Percentiles rank a stretch among this genome's conserved stretches.
Evolutionary conservation across 306 rosid species (phyloP).

Genomic region (Prunus padus): DNA sequence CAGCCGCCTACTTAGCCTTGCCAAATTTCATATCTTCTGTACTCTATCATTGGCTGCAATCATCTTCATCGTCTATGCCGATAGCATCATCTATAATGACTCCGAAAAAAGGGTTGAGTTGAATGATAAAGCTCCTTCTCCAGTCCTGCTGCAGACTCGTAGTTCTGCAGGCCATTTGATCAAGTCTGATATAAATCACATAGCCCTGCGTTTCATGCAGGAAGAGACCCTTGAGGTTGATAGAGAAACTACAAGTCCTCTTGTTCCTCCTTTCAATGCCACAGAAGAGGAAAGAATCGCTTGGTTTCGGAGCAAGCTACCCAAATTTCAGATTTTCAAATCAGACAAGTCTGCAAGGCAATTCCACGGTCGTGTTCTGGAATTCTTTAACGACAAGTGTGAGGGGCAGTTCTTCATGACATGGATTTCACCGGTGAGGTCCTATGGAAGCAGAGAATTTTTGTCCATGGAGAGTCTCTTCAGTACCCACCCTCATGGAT

Average conservation of each 20-base stretch:
- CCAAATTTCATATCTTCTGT: constrained; percentile 34
- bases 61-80: constrained; percentile 35
- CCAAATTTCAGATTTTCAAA: constrained; percentile 44
- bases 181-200: constrained; percentile 18
- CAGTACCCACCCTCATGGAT: constrained; percentile 62
- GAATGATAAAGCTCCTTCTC: background rate
- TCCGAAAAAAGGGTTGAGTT: constrained; percentile 11
- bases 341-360: constrained; percentile 35
- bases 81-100: constrained; percentile 20
- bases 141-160: constrained; percentile 20
- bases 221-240: constrained; percentile 27
- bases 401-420: constrained; percentile 65
- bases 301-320: constrained; percentile 50
- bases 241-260: constrained; percentile 23
- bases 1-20: constrained; percentile 20
- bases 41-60: constrained; percentile 35
- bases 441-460: constrained; percentile 49
- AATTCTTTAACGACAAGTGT: constrained; percentile 40
- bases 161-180: constrained; percentile 12
- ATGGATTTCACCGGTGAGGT: constrained; percentile 52
- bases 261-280: constrained; percentile 41
- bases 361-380: constrained; percentile 44
- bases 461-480: constrained; percentile 54
- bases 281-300: constrained; percentile 48
- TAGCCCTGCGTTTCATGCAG: constrained; percentile 30